Evolutionary conservation across 306 rosid species (phyloP), one percentile per base, ranked within the genome.

Genomic region (Dryas alaskensis): DNA sequence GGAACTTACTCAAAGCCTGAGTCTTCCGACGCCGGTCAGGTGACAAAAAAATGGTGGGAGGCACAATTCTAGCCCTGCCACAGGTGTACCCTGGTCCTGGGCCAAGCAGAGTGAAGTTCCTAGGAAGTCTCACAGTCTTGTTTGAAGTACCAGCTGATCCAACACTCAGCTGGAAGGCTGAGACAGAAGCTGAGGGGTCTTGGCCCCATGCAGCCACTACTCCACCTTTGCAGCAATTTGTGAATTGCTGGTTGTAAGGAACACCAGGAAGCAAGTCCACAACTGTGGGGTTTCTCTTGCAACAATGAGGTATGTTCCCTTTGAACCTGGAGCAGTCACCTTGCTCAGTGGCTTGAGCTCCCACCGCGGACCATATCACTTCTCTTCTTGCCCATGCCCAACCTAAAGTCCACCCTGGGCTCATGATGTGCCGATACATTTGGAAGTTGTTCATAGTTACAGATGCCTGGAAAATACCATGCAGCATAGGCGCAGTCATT

Each of bases 311-410:
- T 47, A 87, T 63, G 58, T 76, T 86, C 11, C 96, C 96, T 80
- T 89, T 88, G 83, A 94, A 94, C 79, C 76, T 89, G 4, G 97
- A 94, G 79, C 98, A 94, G 73, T 94, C 97, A 16, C 98, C 98
- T 88, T 94, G 98, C 46, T 94, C 96, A 0, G 98, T 91, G 37
- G 97, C 60, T 76, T 94, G 96, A 60, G 98, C 86, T 27, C 98
- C 98, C 7, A 81, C 73, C 78, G 85, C 72, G 0, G 96, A 66
- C 98, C 98, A 94, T 84, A 94, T 85, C 19, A 91, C 96, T 69
- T 94, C 96, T 76, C 73, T 91, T 84, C 88, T 91, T 1, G 98
- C 91, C 97, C 98, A 94, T 43, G 96, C 74, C 98, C 98, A 94
- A 19, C 95, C 96, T 60, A 94, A 73, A 0, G 95, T 88, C 98